Evolutionary conservation across 129 eudicot species (phyloP), one percentile per base, ranked within the genome.

Genomic region (Flaveria ramosissima): DNA sequence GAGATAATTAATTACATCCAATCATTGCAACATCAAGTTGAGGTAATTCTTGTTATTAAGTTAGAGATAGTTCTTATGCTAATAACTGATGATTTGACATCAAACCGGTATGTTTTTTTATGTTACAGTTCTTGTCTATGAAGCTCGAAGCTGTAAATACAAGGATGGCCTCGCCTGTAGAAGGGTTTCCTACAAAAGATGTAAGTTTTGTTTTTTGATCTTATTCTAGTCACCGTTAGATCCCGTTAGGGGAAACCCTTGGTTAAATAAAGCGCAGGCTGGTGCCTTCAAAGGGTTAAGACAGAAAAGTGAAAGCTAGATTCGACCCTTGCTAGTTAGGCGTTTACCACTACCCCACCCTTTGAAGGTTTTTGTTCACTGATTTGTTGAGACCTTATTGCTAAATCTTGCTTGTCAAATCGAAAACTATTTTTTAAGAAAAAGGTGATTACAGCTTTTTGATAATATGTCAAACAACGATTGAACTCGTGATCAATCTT

Each of bases 141-240:
- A 93, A 93, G 86, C 98, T 93, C 73, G 98, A 93, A 89, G 96
- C 97, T 45, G 97, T 93, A 71, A 90, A 84, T 81, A 78, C 97
- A 66, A 84, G 91, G 76, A 82, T 86, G 83, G 78, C 64, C 30
- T 81, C 88, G 9, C 72, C 89, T 2, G 76, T 82, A 17, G 94
- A 87, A 80, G 93, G 89, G n/a, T 87, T 83, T 55, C 88, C 88
- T 20, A 64, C 84, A 2, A 93, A 90, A 91, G 89, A 85, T 71
- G 98, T 90, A 86, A 86, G 91, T 76, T 48, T 66, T 45, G 47
- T 59, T 48, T 73, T 61, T 61, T 24, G 26, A 9, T 2, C 24
- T 9, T 24, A 8, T 59, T 59, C 24, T 4, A 27, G 30, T 23
- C 23, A 59, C 64, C 32, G 14, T 53, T 9, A 17, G 24, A 53